These are phyloP conservation scores for Zizania palustris DNA, from an alignment of 202 grass and related monocot genomes.

Conservation along the genomic window DNA sequence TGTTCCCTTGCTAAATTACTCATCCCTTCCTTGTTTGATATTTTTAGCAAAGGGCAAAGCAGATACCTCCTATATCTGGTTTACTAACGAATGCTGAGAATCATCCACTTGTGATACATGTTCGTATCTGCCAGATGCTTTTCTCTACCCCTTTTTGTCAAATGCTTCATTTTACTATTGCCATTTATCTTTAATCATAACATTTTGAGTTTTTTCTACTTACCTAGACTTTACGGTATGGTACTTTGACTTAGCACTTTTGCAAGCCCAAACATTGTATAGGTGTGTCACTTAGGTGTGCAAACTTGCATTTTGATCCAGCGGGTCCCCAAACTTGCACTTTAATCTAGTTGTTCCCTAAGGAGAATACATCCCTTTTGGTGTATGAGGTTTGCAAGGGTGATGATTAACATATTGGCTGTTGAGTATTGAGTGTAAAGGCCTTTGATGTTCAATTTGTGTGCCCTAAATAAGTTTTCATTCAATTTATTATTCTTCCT, in stretches of 20 bases:
- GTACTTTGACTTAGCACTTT: neutral
- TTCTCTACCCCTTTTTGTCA: neutral
- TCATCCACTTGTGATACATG: constrained; percentile 73
- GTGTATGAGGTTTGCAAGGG: neutral
- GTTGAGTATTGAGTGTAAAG: neutral
- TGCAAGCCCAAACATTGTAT: neutral
- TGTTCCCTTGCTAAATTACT: constrained; percentile 5
- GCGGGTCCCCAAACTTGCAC: neutral
- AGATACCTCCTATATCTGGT: constrained; percentile 73
- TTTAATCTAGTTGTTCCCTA: neutral
- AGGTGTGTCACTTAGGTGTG: neutral
- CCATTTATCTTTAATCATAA: neutral
- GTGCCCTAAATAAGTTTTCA: neutral
- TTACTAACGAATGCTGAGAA: constrained; percentile 66
- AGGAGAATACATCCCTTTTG: neutral
- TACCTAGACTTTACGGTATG: neutral
- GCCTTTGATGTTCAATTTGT: neutral
- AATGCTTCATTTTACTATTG: neutral
- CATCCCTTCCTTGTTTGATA: neutral
- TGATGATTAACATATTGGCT: neutral
- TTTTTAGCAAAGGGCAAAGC: constrained; percentile 65
- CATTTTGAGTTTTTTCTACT: neutral
- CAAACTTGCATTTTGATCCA: neutral
- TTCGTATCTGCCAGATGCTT: constrained; percentile 39
- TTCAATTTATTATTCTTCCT: neutral